Base-by-base conservation (phyloP, 257 asterid genomes). In the Oldenlandia corymbosa region DNA sequence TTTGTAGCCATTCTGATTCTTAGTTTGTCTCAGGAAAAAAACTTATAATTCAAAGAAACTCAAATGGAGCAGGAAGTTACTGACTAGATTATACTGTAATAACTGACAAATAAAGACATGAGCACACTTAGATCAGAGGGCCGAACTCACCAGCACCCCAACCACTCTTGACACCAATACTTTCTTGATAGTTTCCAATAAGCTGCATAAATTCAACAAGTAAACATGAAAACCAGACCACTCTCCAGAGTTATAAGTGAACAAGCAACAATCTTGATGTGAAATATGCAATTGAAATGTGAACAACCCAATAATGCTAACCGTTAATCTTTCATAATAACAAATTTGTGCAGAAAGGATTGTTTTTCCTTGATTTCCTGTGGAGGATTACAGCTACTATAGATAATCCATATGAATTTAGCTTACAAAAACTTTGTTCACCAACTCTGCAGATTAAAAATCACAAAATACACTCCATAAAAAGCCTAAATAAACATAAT, bases 161-260 rank as follows among this genome's bases (percentile, higher is more conserved):
- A 62, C 98, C 98, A 49, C 91, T 81, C 85, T 72, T 85, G 75
- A 60, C 70, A 73, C 97, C 95, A 67, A 60, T 66, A 14, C 89
- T 79, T 77, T 92, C 98, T 83, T 89, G 98, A 82, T 85, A 92
- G 81, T 92, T 92, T 59, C 97, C 98, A 14, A 91, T 83, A 78
- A 91, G 85, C 98, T 91, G 87, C 60, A 73, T 68, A 65, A 20
- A 67, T 56, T 58, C 32, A 66, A 47, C 56, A 80, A 70, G 73
- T 71, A 75, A 79, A 48, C 58, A 46, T 58, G 28, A 65, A 45
- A 4, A 37, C 43, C 16, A 34, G 61, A 20, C n/a, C 34, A 36
- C 27, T 51, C 34, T 32, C 4, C 1, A 36, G 5, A 31, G 39
- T 12, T n/a, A 26, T 43, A n/a, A 11, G 11, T 39, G 47, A 50